Base-by-base conservation (phyloP, 345 rosid genomes). In the Rhodomyrtus tomentosa region DNA sequence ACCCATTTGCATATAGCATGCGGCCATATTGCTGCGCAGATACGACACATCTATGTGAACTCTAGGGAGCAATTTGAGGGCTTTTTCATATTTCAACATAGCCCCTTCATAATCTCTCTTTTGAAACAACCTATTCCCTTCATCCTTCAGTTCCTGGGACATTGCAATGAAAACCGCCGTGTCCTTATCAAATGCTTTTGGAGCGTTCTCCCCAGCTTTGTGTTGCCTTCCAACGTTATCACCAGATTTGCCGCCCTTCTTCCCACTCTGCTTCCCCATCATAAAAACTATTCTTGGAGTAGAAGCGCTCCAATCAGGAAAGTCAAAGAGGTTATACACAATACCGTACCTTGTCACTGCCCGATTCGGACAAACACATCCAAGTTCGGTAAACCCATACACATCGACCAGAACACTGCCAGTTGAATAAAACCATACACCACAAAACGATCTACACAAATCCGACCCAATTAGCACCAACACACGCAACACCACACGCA, bases 1-100 rank as follows among this genome's bases (percentile, higher is more conserved):
- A 74, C 96, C 98, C 88, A 92, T 89, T 87, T 95, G 99, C 98
- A 96, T 96, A 87, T 93, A 96, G 84, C 99, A 96, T 0, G 98
- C 93, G 18, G 99, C 99, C 91, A 93, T 92, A 84, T 92, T 90
- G 82, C 95, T 93, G 54, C 98, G 91, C 36, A 96, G 92, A 82
- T 94, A 87, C 49, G 98, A 89, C 6, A 93, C 90, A 59, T 86
- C 98, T 3, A 88, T 83, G 80, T 95, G 98, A 89, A 90, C 91
- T 84, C 85, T 83, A 0, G 98, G 99, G 40, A 96, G 98, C 87
- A 95, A 50, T 81, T 95, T 92, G 88, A 96, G 91, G 82, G 98
- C 98, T 88, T 93, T 94, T 53, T 88, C 96, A 68, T 94, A 96
- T 86, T 90, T 93, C 83, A 89, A n/a, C 93, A 94, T 85, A 38